Evolutionary conservation across 2,329 filamentous ascomycete species (phyloP).

Genomic region (Fusarium devonianum): DNA sequence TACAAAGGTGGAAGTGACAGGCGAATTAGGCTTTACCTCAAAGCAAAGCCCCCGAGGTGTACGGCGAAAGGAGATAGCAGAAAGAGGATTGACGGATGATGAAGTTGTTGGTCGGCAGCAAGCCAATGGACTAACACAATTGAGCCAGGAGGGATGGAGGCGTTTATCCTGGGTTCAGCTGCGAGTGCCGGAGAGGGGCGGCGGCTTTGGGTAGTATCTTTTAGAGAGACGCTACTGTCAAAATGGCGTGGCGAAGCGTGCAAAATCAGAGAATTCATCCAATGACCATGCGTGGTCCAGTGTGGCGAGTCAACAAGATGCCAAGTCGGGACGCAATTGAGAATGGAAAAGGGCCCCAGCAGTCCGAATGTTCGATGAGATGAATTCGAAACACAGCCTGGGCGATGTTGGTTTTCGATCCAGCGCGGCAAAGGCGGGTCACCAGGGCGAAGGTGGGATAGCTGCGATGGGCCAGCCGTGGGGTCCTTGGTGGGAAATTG

Average conservation of each 20-base stretch:
- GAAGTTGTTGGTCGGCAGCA: constrained; percentile 21
- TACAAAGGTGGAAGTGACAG: neutral
- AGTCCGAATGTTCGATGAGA: constrained; percentile 1
- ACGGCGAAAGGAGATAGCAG: neutral
- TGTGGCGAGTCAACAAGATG: neutral
- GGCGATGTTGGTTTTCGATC: constrained; percentile 12
- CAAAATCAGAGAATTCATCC: neutral
- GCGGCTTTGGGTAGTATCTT: constrained; percentile 1
- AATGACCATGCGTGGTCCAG: neutral
- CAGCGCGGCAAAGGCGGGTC: constrained; percentile 27
- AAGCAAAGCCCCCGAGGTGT: neutral
- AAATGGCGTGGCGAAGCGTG: neutral
- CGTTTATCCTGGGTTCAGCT: constrained; percentile 18
- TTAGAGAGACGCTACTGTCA: neutral
- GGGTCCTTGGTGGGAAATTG: too few relatives aligned
- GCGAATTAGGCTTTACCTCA: neutral
- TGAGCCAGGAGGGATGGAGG: constrained; percentile 5
- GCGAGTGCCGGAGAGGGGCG: constrained; percentile 3
- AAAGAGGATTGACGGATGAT: constrained; percentile 8
- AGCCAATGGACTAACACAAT: constrained; percentile 15
- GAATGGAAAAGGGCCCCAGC: neutral
- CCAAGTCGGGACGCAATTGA: neutral
- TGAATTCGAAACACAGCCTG: constrained; percentile 6
- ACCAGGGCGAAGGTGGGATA: constrained; percentile 16
- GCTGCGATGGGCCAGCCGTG: too few relatives aligned